Evolutionary conservation across 116 monocot species (phyloP), one percentile per base, ranked within the genome.

Genomic region (Trichopus zeylanicus): DNA sequence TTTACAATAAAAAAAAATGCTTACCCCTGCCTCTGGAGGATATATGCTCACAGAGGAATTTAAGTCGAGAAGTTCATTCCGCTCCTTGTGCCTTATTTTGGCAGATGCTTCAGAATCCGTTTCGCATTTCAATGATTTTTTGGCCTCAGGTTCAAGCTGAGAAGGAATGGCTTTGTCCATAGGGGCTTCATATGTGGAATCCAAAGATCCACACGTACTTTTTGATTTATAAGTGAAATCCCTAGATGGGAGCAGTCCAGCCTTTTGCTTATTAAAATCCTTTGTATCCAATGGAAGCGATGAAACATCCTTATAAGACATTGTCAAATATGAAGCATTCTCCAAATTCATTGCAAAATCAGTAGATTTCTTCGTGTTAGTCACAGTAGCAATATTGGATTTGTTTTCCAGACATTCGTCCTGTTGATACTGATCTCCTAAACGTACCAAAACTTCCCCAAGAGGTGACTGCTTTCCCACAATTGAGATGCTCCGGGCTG

Each of bases 401-500:
- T 73, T 86, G 53, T 63, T 81, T 62, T 81, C 84, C 28, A 77
- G 26, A 59, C 34, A 7, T 60, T 75, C 77, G 15, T 70, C 69
- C 38, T 90, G 81, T 63, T 81, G 70, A 66, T 58, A 48, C 60
- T 74, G 62, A 35, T 87, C 83, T 12, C 66, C 73, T 55, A 49
- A 60, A 2, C 68, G 42, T 25, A 25, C 53, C 29, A 67, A 28
- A 32, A 64, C 47, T 62, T 70, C 70, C 23, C 48, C 37, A 34
- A 67, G 60, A 46, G 25, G 62, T 23, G 52, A 62, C 49, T 81
- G 80, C 52, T 67, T 86, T 48, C 65, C 82, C 19, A 60, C 55
- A 54, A 67, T 71, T 59, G 74, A 66, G 57, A 70, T 73, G 71
- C 34, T 70, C 38, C 87, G 77, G 51, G 87, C 76, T 58, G 87